phyloP scores from a whole-genome alignment of 257 asterid genomes.

The Solanum tacnaense region DNA sequence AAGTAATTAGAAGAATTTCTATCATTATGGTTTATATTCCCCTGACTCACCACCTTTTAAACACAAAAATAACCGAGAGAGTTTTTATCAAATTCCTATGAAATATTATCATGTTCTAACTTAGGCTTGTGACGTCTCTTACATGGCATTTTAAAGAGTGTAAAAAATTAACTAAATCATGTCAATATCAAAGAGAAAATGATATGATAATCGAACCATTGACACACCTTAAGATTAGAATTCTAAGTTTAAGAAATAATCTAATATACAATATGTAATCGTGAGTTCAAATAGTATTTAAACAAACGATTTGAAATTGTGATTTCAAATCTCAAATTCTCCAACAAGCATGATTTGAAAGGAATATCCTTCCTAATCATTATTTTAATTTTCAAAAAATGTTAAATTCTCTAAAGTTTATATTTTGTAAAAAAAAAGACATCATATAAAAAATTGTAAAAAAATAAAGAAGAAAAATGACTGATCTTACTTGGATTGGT shows the following conservation, averaged over 20 bases:
- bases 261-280: too few relatives aligned
- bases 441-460: too few relatives aligned
- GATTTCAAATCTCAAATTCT: background rate
- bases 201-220: background rate
- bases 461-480: background rate
- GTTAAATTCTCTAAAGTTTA: too few relatives aligned
- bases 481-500: background rate
- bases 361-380: background rate
- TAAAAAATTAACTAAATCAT: background rate
- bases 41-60: background rate
- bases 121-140: background rate
- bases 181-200: background rate
- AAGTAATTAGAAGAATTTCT: background rate
- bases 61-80: background rate
- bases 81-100: background rate
- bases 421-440: too few relatives aligned
- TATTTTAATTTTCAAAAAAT: too few relatives aligned
- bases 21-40: background rate
- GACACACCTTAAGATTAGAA: background rate
- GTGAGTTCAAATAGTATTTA: background rate
- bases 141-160: background rate
- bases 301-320: background rate
- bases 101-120: background rate
- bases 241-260: too few relatives aligned
- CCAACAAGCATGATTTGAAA: too few relatives aligned